A percentile compares a stretch with the other conserved stretches of the same genome.
phyloP scores from a whole-genome alignment of 345 rosid species.

The Murraya koenigii region DNA sequence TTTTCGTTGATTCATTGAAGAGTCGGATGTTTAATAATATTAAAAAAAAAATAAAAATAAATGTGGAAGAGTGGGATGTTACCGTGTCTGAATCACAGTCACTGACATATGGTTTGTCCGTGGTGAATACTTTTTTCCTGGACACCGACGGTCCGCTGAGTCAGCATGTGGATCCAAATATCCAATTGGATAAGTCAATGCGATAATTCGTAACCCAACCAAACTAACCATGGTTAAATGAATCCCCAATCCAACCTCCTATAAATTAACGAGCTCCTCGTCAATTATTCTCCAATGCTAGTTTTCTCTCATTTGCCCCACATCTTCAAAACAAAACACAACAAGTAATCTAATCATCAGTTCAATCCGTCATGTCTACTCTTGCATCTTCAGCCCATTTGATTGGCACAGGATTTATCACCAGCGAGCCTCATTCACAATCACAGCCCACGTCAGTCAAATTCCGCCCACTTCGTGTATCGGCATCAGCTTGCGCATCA shows the following conservation, averaged over 20 bases:
- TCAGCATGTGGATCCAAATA: constrained; percentile 28
- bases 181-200: constrained; percentile 24
- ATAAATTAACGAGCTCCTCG: constrained; percentile 8
- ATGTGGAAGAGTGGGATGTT: no score
- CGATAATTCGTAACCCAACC: constrained; percentile 16
- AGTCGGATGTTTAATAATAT: no score
- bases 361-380: constrained; percentile 31
- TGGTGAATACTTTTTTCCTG: not conserved
- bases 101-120: not conserved
- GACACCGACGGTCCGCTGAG: constrained; percentile 39
- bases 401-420: constrained; percentile 5
- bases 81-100: not conserved
- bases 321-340: not conserved
- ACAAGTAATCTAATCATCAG: no score
- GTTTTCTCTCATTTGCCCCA: not conserved
- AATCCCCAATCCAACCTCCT: not conserved
- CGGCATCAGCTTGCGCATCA: constrained; percentile 36
- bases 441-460: constrained; percentile 18
- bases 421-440: not conserved
- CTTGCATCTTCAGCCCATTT: constrained; percentile 20
- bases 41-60: no score
- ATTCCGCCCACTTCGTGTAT: constrained; percentile 33
- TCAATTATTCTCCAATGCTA: not conserved
- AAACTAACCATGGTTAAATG: constrained; percentile 29
- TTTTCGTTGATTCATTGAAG: no score